Percentiles rank a stretch among this genome's conserved stretches.
Conservation (phyloP, 441 rosid species). For the Gossypium aridum region DNA sequence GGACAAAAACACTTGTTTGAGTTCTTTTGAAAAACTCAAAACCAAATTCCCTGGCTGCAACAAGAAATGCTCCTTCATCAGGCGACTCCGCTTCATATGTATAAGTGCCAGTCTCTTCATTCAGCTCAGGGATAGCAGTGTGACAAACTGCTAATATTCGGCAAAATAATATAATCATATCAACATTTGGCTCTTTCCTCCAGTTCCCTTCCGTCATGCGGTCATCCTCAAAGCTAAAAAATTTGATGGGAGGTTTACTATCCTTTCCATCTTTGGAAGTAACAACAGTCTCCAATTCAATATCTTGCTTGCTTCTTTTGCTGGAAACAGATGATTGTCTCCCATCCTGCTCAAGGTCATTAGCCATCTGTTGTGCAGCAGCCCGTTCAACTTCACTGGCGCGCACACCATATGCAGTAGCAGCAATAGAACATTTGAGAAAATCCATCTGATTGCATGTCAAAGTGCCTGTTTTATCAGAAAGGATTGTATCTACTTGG, state of each 20-base stretch:
- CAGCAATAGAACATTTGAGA: slow-evolving; percentile 88
- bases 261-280: slow-evolving; percentile 36
- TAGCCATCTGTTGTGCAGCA: slow-evolving; percentile 80
- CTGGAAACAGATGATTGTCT: no score
- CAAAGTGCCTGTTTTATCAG: slow-evolving; percentile 93
- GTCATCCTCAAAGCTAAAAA: slow-evolving; percentile 83
- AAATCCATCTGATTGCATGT: slow-evolving; percentile 99
- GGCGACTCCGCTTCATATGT: slow-evolving; percentile 97
- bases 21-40: slow-evolving; percentile 83
- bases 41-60: slow-evolving; percentile 95
- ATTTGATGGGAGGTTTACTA: slow-evolving; percentile 50
- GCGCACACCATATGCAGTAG: slow-evolving; percentile 72
- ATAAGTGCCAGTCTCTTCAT: slow-evolving; percentile 63
- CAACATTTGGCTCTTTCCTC: slow-evolving; percentile 61
- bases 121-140: slow-evolving; percentile 85
- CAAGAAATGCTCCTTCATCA: slow-evolving; percentile 89
- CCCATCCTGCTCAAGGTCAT: slow-evolving; percentile 38
- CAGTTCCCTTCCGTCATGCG: slow-evolving; percentile 79
- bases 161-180: slow-evolving; percentile 53
- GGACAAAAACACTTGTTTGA: slow-evolving; percentile 70
- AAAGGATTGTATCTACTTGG: slow-evolving; percentile 88
- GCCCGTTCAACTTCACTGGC: slow-evolving; percentile 94
- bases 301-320: slow-evolving; percentile 27
- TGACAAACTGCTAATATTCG: slow-evolving; percentile 82
- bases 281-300: slow-evolving; percentile 65